Percentiles rank a stretch among this genome's conserved stretches.
These are phyloP conservation scores for Eutrema japonicum DNA, from an alignment of 345 rosid species.

Conservation along the genomic window DNA sequence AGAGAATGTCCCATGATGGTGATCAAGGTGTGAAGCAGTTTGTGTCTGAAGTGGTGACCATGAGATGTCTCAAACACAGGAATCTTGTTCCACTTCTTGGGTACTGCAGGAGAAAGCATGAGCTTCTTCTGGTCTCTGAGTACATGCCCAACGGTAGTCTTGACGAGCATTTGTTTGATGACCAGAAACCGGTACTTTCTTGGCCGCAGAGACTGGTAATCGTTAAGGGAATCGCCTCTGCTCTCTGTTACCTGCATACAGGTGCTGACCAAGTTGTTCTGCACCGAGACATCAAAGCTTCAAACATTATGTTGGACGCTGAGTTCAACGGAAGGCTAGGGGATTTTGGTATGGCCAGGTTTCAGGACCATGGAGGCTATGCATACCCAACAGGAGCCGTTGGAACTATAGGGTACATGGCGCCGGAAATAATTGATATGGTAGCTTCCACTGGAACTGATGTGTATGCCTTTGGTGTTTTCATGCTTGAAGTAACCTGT, in stretches of 20 bases:
- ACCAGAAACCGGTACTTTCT: slow-evolving; percentile 35
- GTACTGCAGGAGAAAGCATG: slow-evolving; percentile 55
- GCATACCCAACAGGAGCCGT: slow-evolving; percentile 65
- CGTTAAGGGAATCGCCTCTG: slow-evolving; percentile 48
- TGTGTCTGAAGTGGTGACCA: slow-evolving; percentile 49
- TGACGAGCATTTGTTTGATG: slow-evolving; percentile 46
- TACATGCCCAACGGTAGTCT: slow-evolving; percentile 63
- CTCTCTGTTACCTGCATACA: slow-evolving; percentile 53
- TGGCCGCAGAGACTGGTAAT: slow-evolving; percentile 52
- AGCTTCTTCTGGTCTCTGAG: slow-evolving; percentile 57
- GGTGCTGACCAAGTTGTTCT: slow-evolving; percentile 58
- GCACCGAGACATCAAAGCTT: slow-evolving; percentile 59
- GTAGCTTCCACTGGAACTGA: slow-evolving; percentile 51
- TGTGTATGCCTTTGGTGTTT: slow-evolving; percentile 52
- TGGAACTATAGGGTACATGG: slow-evolving; percentile 69
- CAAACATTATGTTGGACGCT: slow-evolving; percentile 54
- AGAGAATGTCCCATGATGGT: slow-evolving; percentile 53
- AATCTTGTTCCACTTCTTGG: slow-evolving; percentile 58
- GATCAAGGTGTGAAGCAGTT: slow-evolving; percentile 59
- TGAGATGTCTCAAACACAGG: slow-evolving; percentile 54
- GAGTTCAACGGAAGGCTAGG: slow-evolving; percentile 80
- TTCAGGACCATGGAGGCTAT: slow-evolving; percentile 73
- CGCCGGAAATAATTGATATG: slow-evolving; percentile 45
- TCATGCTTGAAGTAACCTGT: slow-evolving; percentile 55
- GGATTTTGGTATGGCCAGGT: slow-evolving; percentile 84